These are phyloP conservation scores for Melastoma malabathricum DNA, from an alignment of 345 rosid genomes.

Conservation along the genomic window DNA sequence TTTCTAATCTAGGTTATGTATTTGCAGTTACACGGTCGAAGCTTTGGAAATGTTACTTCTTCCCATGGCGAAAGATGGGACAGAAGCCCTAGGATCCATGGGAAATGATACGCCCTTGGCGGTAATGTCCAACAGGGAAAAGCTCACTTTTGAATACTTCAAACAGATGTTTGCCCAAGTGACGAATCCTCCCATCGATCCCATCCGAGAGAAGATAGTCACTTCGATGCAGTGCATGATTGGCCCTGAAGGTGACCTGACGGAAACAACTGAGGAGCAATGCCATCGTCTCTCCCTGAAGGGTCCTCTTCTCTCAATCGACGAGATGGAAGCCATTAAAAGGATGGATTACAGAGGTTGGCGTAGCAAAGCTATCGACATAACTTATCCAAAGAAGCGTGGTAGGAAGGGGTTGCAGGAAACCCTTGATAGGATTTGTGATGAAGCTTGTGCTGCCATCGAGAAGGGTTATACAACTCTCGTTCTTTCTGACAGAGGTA, in stretches of 20 bases:
- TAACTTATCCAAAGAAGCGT: constrained; percentile 58
- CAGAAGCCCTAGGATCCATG: constrained; percentile 99
- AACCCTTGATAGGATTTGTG: constrained; percentile 80
- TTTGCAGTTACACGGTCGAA: constrained; percentile 84
- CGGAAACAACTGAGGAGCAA: constrained; percentile 95
- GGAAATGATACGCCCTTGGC: constrained; percentile 98
- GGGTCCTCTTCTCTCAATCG: constrained; percentile 67
- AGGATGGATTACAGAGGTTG: constrained; percentile 90
- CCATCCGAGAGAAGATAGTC: constrained; percentile 95
- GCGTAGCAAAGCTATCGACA: constrained; percentile 79
- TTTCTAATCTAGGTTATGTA: constrained; percentile 1
- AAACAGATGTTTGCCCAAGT: constrained; percentile 99
- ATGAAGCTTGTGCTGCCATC: constrained; percentile 79
- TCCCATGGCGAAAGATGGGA: constrained; percentile 97
- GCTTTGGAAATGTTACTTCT: constrained; percentile 95
- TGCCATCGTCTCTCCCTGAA: constrained; percentile 91
- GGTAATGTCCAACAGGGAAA: constrained; percentile 89
- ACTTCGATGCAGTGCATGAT: constrained; percentile 99
- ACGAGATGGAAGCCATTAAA: constrained; percentile 78
- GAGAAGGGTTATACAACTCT: constrained; percentile 69
- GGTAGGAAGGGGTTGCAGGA: constrained; percentile 90
- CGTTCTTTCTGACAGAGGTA: constrained; percentile 98
- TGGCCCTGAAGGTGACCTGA: constrained; percentile 98
- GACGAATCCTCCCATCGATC: constrained; percentile 98
- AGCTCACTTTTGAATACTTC: constrained; percentile 84